Base-by-base conservation (phyloP, 2,329 filamentous ascomycete species). In the Fusarium multiceps region DNA sequence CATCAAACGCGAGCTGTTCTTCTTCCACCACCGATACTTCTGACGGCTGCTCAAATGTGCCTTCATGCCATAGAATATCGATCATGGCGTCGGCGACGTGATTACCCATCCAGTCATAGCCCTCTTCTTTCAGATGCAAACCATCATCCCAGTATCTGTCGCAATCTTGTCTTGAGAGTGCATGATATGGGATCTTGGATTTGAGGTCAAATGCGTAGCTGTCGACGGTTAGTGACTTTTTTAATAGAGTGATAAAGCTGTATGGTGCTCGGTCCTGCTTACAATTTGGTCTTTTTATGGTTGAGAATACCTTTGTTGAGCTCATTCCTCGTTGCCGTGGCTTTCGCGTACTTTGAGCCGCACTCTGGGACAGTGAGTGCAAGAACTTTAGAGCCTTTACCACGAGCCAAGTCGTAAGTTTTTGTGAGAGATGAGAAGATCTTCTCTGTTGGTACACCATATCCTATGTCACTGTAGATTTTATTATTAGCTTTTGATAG, bases 321-420 rank as follows among this genome's bases (percentile, higher is more conserved):
- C 23, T 78, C 73, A 25, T 82, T 76, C 8, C 87, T 80, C 37
- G 72, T 76, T 28, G 69, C 65, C 20, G 78, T 76, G 21, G 83
- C 58, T 23, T 69, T 69, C n/a, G 74, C 68, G 9, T 66, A 66
- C 23, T 70, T 73, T 25, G 71, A 56, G 9, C 77, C 74, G 27
- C 82, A 83, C 69, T 90, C 89, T 1, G 88, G 88, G 4, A 92
- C 82, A 0, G 89, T 92, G 50, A 92, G 80, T 7, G 88, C 88
- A 4, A 92, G 83, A 11, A 92, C 85, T 62, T 87, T 87, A 71
- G 82, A 81, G 13, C 83, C 83, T 28, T 81, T 80, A 2, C 76
- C 73, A 3, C 90, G 80, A 3, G 86, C 81, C 4, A 86, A 76
- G 45, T 81, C 77, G 84, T 87, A 92, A 40, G 81, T 76, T 12